Evolutionary conservation across 257 asterid genomes (phyloP).

Genomic region (Mentha longifolia): DNA sequence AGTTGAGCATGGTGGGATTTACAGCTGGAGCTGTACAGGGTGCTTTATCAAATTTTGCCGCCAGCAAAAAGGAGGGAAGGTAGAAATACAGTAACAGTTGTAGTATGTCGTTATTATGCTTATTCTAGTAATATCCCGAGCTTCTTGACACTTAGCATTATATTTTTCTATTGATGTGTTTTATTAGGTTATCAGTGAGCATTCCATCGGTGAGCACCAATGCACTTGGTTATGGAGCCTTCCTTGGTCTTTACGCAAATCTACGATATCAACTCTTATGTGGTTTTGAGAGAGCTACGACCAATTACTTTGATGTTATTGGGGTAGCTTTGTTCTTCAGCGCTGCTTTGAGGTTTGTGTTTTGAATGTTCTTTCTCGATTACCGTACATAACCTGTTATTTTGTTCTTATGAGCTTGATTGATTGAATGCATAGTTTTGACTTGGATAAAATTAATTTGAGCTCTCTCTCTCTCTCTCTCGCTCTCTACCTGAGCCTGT

Average conservation of each 20-base stretch:
- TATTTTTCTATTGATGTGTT: background rate
- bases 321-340: slow-evolving; percentile 82
- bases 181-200: slow-evolving; percentile 76
- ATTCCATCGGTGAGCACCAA: slow-evolving; percentile 83
- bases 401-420: slow-evolving; percentile 17
- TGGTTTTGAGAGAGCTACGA: slow-evolving; percentile 80
- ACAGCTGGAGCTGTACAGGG: slow-evolving; percentile 96
- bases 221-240: slow-evolving; percentile 97
- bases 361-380: slow-evolving; percentile 10
- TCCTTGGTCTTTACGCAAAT: slow-evolving; percentile 94
- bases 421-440: slow-evolving; percentile 3
- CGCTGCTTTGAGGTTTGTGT: slow-evolving; percentile 78
- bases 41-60: slow-evolving; percentile 70
- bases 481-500: background rate
- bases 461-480: background rate
- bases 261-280: slow-evolving; percentile 84
- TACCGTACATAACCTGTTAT: background rate
- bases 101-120: background rate
- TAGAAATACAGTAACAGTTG: slow-evolving; percentile 27
- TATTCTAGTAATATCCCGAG: slow-evolving; percentile 19
- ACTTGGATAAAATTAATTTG: background rate
- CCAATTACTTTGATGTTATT: slow-evolving; percentile 86
- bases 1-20: slow-evolving; percentile 90
- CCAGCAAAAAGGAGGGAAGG: slow-evolving; percentile 95
- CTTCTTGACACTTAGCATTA: slow-evolving; percentile 13